phyloP scores from a whole-genome alignment of 1,284 basidiomycete species.

The Naganishia sp. region DNA sequence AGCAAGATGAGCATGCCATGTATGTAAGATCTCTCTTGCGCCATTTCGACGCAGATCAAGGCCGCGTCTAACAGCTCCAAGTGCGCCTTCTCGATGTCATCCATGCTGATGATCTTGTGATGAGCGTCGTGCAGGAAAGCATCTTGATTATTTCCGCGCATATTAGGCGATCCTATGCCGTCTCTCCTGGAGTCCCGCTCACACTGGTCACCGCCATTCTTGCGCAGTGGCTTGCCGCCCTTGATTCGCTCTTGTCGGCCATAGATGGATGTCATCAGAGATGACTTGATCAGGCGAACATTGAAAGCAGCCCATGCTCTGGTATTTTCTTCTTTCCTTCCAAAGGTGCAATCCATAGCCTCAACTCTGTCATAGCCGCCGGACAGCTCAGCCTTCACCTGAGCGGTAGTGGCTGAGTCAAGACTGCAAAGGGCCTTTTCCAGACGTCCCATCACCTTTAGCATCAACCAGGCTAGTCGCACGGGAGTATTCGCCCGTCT shows the following conservation, averaged over 20 bases:
- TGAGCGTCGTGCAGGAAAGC: background rate
- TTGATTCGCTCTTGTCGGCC: background rate
- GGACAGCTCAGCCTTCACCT: background rate
- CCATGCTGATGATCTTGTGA: background rate
- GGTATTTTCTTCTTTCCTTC: background rate
- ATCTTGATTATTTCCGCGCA: too few species aligned
- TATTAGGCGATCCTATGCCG: too few species aligned
- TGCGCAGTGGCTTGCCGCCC: background rate
- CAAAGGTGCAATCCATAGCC: background rate
- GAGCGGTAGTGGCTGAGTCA: too few species aligned
- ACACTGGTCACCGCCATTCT: background rate
- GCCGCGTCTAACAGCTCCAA: background rate
- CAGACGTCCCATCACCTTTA: background rate
- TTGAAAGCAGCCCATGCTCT: background rate
- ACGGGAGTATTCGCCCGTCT: background rate
- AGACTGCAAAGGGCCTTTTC: background rate
- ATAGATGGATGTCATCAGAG: background rate
- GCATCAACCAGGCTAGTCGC: background rate
- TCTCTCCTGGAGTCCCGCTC: too few species aligned
- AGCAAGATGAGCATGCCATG: constrained; percentile 2
- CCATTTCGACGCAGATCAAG: background rate
- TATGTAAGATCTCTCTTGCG: background rate
- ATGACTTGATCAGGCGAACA: constrained; percentile 1
- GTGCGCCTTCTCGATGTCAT: background rate
- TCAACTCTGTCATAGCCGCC: background rate